These are phyloP conservation scores for Monilinia polystroma DNA, from an alignment of 2,329 filamentous ascomycete species.

Conservation along the genomic window DNA sequence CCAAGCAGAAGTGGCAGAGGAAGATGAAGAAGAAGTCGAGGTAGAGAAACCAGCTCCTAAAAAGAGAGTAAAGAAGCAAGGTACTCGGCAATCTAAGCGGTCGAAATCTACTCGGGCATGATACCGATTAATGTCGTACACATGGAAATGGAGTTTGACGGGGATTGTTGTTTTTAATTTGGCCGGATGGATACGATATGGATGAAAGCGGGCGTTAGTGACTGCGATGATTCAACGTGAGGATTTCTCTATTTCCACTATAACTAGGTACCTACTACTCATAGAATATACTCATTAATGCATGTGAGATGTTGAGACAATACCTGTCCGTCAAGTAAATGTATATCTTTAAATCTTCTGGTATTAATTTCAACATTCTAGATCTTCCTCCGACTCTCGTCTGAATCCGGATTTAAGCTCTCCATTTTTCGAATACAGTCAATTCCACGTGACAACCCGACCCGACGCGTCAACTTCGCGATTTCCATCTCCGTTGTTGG, in stretches of 20 bases:
- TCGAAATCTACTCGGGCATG: background rate
- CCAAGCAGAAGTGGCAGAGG: constrained; percentile 12
- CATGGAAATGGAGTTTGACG: constrained; percentile 11
- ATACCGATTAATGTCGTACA: constrained; percentile 5
- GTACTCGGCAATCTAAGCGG: constrained; percentile 16
- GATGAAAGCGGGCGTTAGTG: constrained; percentile 13
- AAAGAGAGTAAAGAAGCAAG: background rate
- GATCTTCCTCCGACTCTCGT: background rate
- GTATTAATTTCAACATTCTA: background rate
- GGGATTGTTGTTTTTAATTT: constrained; percentile 10
- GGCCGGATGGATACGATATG: constrained; percentile 10
- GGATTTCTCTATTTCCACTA: background rate
- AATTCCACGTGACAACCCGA: background rate
- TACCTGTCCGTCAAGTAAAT: background rate
- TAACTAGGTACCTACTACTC: background rate
- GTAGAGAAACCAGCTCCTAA: constrained; percentile 7
- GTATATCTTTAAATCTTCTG: background rate
- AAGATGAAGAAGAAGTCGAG: constrained; percentile 17
- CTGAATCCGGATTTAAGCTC: background rate
- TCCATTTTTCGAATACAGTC: background rate
- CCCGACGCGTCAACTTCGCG: constrained; percentile 13
- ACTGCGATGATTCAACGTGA: background rate
- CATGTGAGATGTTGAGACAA: background rate
- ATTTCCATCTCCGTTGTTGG: background rate
- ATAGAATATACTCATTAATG: background rate